Evolutionary conservation across 805 yeast genomes (phyloP), one percentile per base, ranked within the genome.

Genomic region (Pichia paraexigua): DNA sequence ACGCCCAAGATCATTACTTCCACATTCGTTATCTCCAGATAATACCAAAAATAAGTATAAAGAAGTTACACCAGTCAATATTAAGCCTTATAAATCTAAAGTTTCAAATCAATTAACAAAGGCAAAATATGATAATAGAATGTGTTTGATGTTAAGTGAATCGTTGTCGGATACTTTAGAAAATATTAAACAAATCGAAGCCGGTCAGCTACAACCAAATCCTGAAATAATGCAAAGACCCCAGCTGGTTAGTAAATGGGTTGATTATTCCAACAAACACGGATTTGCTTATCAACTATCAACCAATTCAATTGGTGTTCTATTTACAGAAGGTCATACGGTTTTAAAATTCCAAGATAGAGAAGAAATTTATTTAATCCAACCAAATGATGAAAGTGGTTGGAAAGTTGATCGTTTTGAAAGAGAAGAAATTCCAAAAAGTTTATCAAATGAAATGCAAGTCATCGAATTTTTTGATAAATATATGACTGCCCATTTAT

Each of bases 231-330:
- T 56, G 52, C 77, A 54, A 21, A 75, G 79, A 56, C 95, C 91
- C 13, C 78, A 81, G 20, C 79, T 87, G 54, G 82, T 92, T 43
- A 86, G 95, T 54, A 91, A 92, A 65, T 94, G 99, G 99, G 98
- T 95, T 28, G 99, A 94, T 66, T 94, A 92, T 66, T 86, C 97
- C 27, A 90, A 91, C 70, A 89, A 86, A 66, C 95, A 92, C 68
- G 99, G 99, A 1, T 84, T 94, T 63, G 87, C 97, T 5, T 94
- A 92, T 66, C 96, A 94, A 64, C 71, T 94, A 52, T 87, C 92
- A 21, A 86, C 90, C 45, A 94, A 92, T 53, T 87, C 86, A 57
- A 87, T 89, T 58, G 98, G 97, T 21, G 96, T 91, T 15, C 72
- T 87, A 53, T 92, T 91, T 71, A 87, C 88, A 58, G 92, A 88